Conservation (phyloP, 1,284 basidiomycete species). For the Apiotrichum veenhuisii region DNA sequence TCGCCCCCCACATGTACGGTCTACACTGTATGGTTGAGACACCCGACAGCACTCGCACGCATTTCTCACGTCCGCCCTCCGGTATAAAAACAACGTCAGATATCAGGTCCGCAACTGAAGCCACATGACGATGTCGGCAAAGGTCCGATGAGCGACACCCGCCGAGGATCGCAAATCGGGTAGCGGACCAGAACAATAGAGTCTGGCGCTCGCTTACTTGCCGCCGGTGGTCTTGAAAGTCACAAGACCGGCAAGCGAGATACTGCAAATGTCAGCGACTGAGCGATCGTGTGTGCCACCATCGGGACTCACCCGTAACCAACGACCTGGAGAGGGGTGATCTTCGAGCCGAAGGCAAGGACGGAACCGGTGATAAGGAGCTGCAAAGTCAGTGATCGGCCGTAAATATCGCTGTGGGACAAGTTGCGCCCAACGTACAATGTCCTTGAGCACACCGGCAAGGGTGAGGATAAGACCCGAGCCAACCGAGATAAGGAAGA, state of each 20-base stretch:
- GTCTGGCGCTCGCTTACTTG: conserved; percentile 31
- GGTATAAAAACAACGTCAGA: too few relatives aligned
- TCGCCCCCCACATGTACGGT: too few relatives aligned
- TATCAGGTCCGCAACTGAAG: too few relatives aligned
- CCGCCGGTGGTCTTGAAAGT: conserved; percentile 49
- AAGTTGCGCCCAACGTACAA: conserved; percentile 35
- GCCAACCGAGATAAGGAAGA: conserved; percentile 86
- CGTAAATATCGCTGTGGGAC: too few relatives aligned
- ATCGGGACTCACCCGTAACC: conserved; percentile 57
- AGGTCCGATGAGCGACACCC: not conserved
- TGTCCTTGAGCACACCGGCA: conserved; percentile 88
- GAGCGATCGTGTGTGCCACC: not conserved
- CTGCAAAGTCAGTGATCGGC: conserved; percentile 24
- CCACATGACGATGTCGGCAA: too few relatives aligned
- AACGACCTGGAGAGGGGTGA: conserved; percentile 81
- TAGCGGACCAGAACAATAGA: not conserved
- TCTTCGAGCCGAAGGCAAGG: conserved; percentile 69
- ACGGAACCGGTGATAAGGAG: conserved; percentile 87
- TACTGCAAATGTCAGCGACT: conserved; percentile 42
- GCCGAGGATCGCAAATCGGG: conserved; percentile 1
- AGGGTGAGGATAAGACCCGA: conserved; percentile 86
- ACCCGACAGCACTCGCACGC: too few relatives aligned
- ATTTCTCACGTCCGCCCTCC: too few relatives aligned
- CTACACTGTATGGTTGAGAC: too few relatives aligned
- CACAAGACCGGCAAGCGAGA: conserved; percentile 44